Evolutionary conservation across 2,329 filamentous ascomycete genomes (phyloP), one percentile per base, ranked within the genome.

Genomic region (Fusarium sp.): DNA sequence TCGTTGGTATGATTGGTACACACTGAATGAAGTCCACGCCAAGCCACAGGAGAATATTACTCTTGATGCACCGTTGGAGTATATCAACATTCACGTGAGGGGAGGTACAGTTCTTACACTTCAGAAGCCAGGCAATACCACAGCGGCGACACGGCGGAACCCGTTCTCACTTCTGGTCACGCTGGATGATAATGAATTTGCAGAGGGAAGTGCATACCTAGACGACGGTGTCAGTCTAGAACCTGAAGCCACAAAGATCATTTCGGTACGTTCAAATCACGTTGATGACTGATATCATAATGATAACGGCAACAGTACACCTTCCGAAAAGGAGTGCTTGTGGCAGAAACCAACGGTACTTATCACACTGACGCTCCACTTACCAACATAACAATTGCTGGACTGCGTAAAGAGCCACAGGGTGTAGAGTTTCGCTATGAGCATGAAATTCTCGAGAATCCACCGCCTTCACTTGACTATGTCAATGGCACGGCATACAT

Each of bases 151-250:
- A 2, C 21, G 24, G 6, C 43, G 36, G 7, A 51, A 51, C 17
- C 24, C 48, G 2, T 51, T 51, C 7, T 43, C 48, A 23, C 24
- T 51, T 7, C 38, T 51, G 8, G 20, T 51, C 6, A 23, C 48
- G 1, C 11, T 51, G 3, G 48, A 51, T 4, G 34, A 51, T 7
- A 51, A 51, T 28, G 36, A 44, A 26, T 51, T 30, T 21, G 48
- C 48, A 4, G 36, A 51, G 28, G 48, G 48, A 21, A 51, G 15
- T 4, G 48, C 23, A 4, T 51, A 51, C 14, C n/a, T 51, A 12
- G 48, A 51, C 21, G 48, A 51, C 4, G 48, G 48, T 6, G 48
- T 51, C 14, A 51, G 48, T 11, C 24, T 51, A 24, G 19, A 51
- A n/a, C 36, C 36, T 21, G 19, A 51, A 23, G 19, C 36, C 10